These are phyloP conservation scores for Inga leiocalycina DNA, from an alignment of 306 rosid species.

Conservation along the genomic window DNA sequence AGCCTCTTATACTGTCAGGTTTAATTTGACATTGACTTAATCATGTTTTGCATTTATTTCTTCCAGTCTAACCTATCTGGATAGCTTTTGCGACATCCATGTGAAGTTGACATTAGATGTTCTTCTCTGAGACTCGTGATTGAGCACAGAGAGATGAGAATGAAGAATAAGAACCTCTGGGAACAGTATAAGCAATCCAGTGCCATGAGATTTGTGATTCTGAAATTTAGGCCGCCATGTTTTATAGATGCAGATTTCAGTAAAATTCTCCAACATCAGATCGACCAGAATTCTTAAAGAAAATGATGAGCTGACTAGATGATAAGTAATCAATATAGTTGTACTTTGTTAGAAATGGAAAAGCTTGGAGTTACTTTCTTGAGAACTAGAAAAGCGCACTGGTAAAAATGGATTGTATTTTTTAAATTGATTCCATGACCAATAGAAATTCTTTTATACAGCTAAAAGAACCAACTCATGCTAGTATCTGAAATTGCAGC, in stretches of 20 bases:
- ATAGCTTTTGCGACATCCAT: conserved; percentile 18
- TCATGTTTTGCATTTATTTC: conserved; percentile 10
- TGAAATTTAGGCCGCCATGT: background rate
- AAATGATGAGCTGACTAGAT: background rate
- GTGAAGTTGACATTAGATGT: conserved; percentile 10
- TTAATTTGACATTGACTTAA: conserved; percentile 21
- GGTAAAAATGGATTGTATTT: background rate
- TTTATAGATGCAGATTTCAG: background rate
- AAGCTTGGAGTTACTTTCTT: conserved; percentile 1
- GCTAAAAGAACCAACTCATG: conserved; percentile 29
- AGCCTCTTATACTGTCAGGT: conserved; percentile 97
- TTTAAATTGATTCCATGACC: conserved; percentile 19
- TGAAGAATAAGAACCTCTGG: background rate
- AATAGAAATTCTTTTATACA: conserved; percentile 13
- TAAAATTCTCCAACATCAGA: background rate
- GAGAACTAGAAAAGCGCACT: conserved; percentile 15
- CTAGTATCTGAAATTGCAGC: conserved; percentile 23
- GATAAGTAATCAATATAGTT: background rate
- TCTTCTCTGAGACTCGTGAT: background rate
- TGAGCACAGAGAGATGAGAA: background rate
- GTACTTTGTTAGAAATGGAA: background rate
- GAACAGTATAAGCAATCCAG: conserved; percentile 26
- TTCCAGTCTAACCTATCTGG: conserved; percentile 9
- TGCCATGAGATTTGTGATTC: conserved; percentile 13
- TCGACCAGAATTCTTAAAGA: background rate